Conservation (phyloP, 2,329 filamentous ascomycete genomes). For the Cercospora sp. region DNA sequence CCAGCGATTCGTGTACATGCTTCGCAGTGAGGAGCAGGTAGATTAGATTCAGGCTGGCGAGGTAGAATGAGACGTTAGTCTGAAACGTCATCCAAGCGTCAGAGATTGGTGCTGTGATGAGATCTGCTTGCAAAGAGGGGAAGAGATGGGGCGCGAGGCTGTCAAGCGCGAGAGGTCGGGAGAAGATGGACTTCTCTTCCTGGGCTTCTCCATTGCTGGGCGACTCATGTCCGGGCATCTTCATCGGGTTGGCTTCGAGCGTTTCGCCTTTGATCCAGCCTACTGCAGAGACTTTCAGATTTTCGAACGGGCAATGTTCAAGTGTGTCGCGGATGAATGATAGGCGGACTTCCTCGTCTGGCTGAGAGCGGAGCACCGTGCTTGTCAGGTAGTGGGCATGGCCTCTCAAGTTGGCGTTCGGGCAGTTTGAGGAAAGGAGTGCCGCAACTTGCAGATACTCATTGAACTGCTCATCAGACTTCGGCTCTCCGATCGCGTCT, state of each 20-base stretch:
- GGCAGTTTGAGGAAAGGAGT: constrained; percentile 51
- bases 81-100: constrained; percentile 50
- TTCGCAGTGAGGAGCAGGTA: constrained; percentile 56
- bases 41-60: constrained; percentile 60
- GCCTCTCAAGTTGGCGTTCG: constrained; percentile 49
- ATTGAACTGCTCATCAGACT: constrained; percentile 54
- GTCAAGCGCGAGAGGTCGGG: constrained; percentile 49
- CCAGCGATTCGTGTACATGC: constrained; percentile 49
- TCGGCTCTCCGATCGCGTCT: constrained; percentile 47
- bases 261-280: constrained; percentile 63
- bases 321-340: constrained; percentile 58
- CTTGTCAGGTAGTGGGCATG: constrained; percentile 52
- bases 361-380: constrained; percentile 55
- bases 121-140: constrained; percentile 48
- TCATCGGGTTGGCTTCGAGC: constrained; percentile 47
- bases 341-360: constrained; percentile 53
- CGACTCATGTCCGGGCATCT: constrained; percentile 21
- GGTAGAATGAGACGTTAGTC: constrained; percentile 55
- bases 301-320: constrained; percentile 55
- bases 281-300: constrained; percentile 58
- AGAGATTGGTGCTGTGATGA: constrained; percentile 42
- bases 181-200: constrained; percentile 44
- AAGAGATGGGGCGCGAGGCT: constrained; percentile 56
- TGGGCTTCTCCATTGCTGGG: background rate
- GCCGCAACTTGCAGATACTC: constrained; percentile 54